phyloP scores from a whole-genome alignment of 208 protist genomes.

The Wallacemonas collosoma region DNA sequence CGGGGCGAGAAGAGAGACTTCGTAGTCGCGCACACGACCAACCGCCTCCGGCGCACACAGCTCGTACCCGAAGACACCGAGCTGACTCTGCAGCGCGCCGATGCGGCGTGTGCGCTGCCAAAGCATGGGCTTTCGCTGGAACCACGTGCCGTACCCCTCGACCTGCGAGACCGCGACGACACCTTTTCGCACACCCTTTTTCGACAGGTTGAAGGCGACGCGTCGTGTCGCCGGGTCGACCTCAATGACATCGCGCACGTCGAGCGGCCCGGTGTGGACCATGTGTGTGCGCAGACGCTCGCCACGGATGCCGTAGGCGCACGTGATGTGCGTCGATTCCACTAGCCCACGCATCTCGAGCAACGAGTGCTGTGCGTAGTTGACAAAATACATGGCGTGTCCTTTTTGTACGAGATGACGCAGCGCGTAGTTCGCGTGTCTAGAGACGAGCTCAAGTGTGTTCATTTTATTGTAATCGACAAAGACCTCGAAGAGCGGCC shows the following conservation, averaged over 20 bases:
- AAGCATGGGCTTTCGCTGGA: slow-evolving; percentile 89
- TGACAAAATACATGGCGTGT: slow-evolving; percentile 83
- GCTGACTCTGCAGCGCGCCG: slow-evolving; percentile 77
- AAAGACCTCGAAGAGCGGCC: slow-evolving; percentile 32
- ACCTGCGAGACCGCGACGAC: slow-evolving; percentile 83
- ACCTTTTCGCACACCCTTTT: slow-evolving; percentile 51
- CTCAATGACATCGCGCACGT: slow-evolving; percentile 69
- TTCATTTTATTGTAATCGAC: slow-evolving; percentile 85
- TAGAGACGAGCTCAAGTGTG: slow-evolving; percentile 69
- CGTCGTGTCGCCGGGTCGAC: slow-evolving; percentile 33
- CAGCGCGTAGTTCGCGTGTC: slow-evolving; percentile 82
- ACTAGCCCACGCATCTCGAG: slow-evolving; percentile 74
- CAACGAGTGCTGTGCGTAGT: slow-evolving; percentile 78
- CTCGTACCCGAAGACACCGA: slow-evolving; percentile 77
- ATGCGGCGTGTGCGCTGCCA: slow-evolving; percentile 87
- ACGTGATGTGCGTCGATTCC: slow-evolving; percentile 86
- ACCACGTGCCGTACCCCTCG: slow-evolving; percentile 86
- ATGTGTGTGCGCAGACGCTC: slow-evolving; percentile 86
- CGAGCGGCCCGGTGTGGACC: slow-evolving; percentile 74
- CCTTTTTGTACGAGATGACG: slow-evolving; percentile 88
- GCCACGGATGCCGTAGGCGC: slow-evolving; percentile 70
- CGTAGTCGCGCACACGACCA: slow-evolving; percentile 51
- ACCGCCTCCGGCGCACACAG: slow-evolving; percentile 45
- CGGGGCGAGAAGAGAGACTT: slow-evolving; percentile 70
- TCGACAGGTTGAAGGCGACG: slow-evolving; percentile 59